Evolutionary conservation across 176 grass and related monocot species (phyloP), one percentile per base, ranked within the genome.

Genomic region (Musa acuminata): DNA sequence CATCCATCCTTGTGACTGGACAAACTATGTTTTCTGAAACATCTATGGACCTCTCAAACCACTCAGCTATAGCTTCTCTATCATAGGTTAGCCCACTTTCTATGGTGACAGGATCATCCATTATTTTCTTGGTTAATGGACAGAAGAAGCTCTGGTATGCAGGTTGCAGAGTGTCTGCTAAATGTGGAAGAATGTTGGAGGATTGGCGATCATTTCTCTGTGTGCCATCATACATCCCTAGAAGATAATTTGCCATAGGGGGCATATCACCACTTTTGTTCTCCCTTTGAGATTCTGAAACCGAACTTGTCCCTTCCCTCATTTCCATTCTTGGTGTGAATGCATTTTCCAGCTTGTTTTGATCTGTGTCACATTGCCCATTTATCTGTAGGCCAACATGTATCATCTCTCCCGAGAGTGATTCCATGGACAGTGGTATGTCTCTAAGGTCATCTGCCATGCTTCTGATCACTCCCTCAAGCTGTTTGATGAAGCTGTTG

Each of bases 81-180:
- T 99, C 96, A 68, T 86, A 99, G 52, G 96, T 94, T 22, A 91
- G 72, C 2, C 96, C 91, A 65, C 86, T 99, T 58, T 99, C 96
- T 0, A 86, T 85, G 0, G 84, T 99, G 59, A 91, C 91, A 0
- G 96, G 96, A 74, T 99, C 96, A 13, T 83, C 75, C 91, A 99
- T 99, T 71, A 95, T 82, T 72, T 88, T 91, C 63, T 99, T 91
- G 10, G 96, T 92, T 24, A 99, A 65, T 17, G 91, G 88, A 10
- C 96, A 99, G 72, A 99, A 91, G 81, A 99, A 99, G 2, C 91
- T 81, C 71, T 95, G 88, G 65, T 95, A 99, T 11, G 87, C 75
- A 0, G 96, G 96, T 29, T 99, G 91, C 0, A 99, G 84, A 71
- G 84, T 85, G 53, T 99, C 96, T 0, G 88, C 84, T 1, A 90